A percentile compares a stretch with the other conserved stretches of the same genome.
Conservation (phyloP, 306 rosid species). For the Glycyrrhiza uralensis region DNA sequence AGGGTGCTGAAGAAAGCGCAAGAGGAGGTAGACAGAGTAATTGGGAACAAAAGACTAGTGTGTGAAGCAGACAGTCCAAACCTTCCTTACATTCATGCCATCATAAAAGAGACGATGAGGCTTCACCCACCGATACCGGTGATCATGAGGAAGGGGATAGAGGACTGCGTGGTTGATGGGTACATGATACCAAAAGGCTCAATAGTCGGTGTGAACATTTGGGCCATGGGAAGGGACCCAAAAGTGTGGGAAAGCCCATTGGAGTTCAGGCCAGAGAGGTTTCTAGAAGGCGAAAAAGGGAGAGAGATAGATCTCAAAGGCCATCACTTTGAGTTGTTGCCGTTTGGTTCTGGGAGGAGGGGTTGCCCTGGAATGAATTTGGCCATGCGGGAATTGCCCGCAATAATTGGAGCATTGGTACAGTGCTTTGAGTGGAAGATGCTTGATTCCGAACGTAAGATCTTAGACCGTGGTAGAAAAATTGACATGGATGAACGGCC, state of each 20-base stretch:
- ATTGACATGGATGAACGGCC: constrained; percentile 46
- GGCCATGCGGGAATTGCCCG: constrained; percentile 44
- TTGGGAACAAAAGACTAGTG: constrained; percentile 24
- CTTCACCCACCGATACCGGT: constrained; percentile 29
- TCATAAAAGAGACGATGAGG: constrained; percentile 9
- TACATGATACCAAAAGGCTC: constrained; percentile 33
- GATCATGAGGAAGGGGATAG: constrained; percentile 34
- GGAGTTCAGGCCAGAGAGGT: constrained; percentile 21
- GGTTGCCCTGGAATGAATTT: constrained; percentile 49
- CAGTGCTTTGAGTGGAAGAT: constrained; percentile 57
- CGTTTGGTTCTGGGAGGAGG: constrained; percentile 54
- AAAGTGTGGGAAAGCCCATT: constrained; percentile 34
- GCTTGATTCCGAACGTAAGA: not conserved
- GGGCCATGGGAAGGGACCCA: constrained; percentile 55
- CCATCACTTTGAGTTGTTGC: not conserved
- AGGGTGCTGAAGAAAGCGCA: constrained; percentile 33
- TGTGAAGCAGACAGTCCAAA: constrained; percentile 41
- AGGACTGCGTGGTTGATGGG: constrained; percentile 27
- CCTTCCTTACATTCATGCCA: constrained; percentile 49
- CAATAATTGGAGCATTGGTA: constrained; percentile 29
- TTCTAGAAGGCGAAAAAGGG: not conserved
- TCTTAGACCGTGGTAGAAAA: not conserved
- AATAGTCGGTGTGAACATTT: constrained; percentile 27
- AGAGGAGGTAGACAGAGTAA: constrained; percentile 41
- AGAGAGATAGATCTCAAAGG: not conserved